Conservation (phyloP, 345 rosid genomes). For the Acer saccharum region DNA sequence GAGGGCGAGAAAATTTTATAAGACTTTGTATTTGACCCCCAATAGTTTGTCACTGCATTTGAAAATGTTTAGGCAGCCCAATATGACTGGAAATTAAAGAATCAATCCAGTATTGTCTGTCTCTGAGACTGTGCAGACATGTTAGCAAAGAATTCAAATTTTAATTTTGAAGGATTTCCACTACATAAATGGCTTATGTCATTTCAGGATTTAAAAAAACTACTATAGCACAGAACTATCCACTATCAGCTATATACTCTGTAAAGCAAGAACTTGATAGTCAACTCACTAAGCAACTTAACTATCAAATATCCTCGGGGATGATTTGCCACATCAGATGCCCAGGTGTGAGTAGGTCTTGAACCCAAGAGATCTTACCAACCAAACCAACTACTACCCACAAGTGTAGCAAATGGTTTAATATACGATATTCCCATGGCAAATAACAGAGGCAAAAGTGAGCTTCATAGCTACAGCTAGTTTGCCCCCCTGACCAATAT, state of each 20-base stretch:
- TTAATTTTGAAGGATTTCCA: background rate
- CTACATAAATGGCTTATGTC: background rate
- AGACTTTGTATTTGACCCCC: background rate
- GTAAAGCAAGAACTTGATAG: background rate
- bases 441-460: background rate
- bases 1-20: background rate
- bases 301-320: background rate
- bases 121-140: background rate
- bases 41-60: background rate
- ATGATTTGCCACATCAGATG: slow-evolving; percentile 8
- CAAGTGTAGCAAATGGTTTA: background rate
- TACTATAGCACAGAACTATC: background rate
- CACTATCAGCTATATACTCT: background rate
- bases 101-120: background rate
- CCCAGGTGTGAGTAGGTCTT: background rate
- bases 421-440: background rate
- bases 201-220: background rate
- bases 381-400: background rate
- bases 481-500: background rate
- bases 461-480: background rate
- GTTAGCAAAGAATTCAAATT: background rate
- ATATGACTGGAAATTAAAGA: background rate
- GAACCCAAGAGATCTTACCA: background rate
- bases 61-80: background rate
- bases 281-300: background rate